Base-by-base conservation (phyloP, 2,329 filamentous ascomycete genomes). In the Hypoxylon sp. region DNA sequence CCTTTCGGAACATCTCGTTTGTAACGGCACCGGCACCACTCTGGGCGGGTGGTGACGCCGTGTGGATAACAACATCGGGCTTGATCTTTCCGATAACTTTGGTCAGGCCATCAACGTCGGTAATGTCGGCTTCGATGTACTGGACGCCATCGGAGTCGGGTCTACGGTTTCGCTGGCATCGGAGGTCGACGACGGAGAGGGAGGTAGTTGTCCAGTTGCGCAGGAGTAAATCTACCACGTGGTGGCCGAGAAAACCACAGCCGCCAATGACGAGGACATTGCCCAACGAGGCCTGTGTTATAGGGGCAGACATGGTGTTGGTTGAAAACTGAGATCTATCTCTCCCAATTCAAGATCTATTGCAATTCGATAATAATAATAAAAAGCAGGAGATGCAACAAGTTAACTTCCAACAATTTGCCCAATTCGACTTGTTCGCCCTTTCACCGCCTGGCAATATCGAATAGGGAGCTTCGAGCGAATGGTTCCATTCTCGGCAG, bases 51-150 rank as follows among this genome's bases (percentile, higher is more conserved):
- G 90, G 89, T 23, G 87, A 90, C 13, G 93, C 94, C 2, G 92
- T 96, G 73, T 99, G 93, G 65, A 97, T 87, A 41, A 99, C 90
- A 9, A 95, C 83, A 67, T 91, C 86, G 13, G 93, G 92, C 63
- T 81, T 82, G 45, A 86, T 78, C 57, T 83, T 76, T 21, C 78
- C 71, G 63, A 97, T 85, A 32, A 90, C 74, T 26, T 78, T 75
- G 29, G 81, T 69, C 57, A 94, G 78, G 55, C 78, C 78, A 45
- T 78, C 76, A 12, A 75, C 67, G 57, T 89, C 84, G 45, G 89
- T 91, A 69, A 94, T 91, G 72, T 93, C 89, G 68, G 84, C 88
- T 62, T 91, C 85, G 69, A 83, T 80, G 75, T 94, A 94, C 42
- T 77, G 72, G 40, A 87, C 81, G 34, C 79, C 78, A 43, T 78